These are phyloP conservation scores for Brassica rapa DNA, from an alignment of 345 rosid genomes.

Conservation along the genomic window DNA sequence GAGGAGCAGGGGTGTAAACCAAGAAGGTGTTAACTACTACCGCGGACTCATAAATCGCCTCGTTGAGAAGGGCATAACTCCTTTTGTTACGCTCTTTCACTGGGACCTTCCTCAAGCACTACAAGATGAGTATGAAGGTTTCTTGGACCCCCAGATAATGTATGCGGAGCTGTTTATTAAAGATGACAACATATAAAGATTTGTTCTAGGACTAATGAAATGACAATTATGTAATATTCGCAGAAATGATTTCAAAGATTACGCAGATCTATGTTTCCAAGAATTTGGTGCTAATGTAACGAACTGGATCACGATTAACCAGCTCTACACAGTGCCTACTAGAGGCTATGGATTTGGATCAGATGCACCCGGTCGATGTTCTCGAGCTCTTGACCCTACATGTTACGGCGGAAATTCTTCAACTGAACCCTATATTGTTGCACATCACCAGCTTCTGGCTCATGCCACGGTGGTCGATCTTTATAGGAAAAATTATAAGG, in stretches of 20 bases:
- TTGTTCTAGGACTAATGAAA: neutral
- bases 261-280: conserved; percentile 43
- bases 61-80: conserved; percentile 32
- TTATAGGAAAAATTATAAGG: conserved; percentile 32
- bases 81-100: conserved; percentile 49
- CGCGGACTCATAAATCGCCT: conserved; percentile 48
- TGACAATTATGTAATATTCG: neutral
- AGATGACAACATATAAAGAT: neutral
- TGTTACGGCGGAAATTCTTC: conserved; percentile 39
- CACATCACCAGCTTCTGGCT: conserved; percentile 38
- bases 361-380: conserved; percentile 42
- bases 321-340: conserved; percentile 33
- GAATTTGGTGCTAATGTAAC: conserved; percentile 49
- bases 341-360: conserved; percentile 33
- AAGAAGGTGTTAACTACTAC: conserved; percentile 45
- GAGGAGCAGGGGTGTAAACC: conserved; percentile 43
- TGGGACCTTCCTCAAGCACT: conserved; percentile 57
- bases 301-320: conserved; percentile 53
- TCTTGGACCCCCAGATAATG: conserved; percentile 39
- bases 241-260: conserved; percentile 40
- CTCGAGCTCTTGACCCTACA: conserved; percentile 5
- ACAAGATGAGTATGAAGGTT: conserved; percentile 51
- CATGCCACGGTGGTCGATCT: conserved; percentile 27
- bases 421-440: conserved; percentile 32
- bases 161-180: neutral